A percentile compares a stretch with the other conserved stretches of the same genome.
Evolutionary conservation across 768 basidiomycete species (phyloP).

Genomic region (Mycena epipterygia): DNA sequence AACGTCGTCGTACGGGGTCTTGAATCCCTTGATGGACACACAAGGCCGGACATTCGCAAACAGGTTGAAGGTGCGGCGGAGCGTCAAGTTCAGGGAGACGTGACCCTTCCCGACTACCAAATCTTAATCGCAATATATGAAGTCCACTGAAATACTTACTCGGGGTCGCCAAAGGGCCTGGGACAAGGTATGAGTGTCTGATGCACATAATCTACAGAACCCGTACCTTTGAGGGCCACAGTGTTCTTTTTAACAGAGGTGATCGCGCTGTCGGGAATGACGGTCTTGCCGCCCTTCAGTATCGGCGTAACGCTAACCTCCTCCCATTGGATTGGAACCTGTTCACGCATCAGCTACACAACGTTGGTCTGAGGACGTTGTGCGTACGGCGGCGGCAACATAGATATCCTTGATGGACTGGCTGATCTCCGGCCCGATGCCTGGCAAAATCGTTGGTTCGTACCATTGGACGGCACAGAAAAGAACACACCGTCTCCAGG

Average conservation of each 20-base stretch:
- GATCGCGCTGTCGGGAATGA: slow-evolving; percentile 94
- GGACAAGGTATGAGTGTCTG: slow-evolving; percentile 1
- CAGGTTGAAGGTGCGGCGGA: slow-evolving; percentile 97
- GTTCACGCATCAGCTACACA: slow-evolving; percentile 16
- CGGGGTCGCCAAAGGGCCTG: slow-evolving; percentile 96
- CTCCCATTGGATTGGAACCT: slow-evolving; percentile 99
- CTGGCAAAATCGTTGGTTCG: slow-evolving; percentile 54
- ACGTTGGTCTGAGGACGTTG: background rate
- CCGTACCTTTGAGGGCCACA: slow-evolving; percentile 93
- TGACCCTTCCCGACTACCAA: slow-evolving; percentile 95
- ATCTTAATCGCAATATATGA: slow-evolving; percentile 23
- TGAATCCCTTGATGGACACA: slow-evolving; percentile 94
- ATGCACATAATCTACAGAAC: slow-evolving; percentile 1
- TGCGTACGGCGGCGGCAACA: slow-evolving; percentile 81
- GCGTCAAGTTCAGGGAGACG: slow-evolving; percentile 96
- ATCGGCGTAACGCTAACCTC: slow-evolving; percentile 97
- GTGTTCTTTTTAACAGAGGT: slow-evolving; percentile 96
- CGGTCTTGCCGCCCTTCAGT: slow-evolving; percentile 95
- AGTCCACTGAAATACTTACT: slow-evolving; percentile 66
- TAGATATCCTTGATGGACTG: slow-evolving; percentile 97
- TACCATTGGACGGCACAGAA: slow-evolving; percentile 12
- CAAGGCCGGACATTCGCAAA: slow-evolving; percentile 99
- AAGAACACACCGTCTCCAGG: slow-evolving; percentile 89
- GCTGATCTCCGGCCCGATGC: slow-evolving; percentile 99
- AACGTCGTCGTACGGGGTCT: slow-evolving; percentile 98